Conservation (phyloP, 192 early-diverging fungal genomes). For the Coemansia biformis region DNA sequence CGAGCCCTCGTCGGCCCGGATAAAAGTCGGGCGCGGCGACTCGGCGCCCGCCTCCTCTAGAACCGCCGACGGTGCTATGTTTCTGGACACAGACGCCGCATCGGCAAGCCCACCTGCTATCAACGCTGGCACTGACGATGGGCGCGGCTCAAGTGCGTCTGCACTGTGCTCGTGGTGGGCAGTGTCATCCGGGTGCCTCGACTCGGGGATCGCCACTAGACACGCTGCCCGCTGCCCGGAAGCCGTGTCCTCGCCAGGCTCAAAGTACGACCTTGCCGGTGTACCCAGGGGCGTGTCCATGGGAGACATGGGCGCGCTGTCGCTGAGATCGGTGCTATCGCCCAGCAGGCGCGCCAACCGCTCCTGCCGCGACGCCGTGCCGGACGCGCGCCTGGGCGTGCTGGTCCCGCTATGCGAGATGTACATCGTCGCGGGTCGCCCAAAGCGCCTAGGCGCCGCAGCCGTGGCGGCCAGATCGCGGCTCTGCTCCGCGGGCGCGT, state of each 20-base stretch:
- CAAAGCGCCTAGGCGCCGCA: constrained; percentile 6
- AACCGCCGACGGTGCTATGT: constrained; percentile 5
- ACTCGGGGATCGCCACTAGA: constrained; percentile 15
- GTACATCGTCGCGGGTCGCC: constrained; percentile 43
- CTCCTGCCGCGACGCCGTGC: constrained; percentile 35
- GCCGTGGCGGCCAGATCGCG: neutral
- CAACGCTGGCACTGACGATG: constrained; percentile 6
- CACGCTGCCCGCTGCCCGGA: neutral
- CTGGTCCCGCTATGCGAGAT: constrained; percentile 11
- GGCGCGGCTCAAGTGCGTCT: neutral
- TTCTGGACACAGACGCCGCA: neutral
- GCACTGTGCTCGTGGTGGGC: neutral
- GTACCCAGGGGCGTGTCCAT: constrained; percentile 15
- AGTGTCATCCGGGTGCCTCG: constrained; percentile 8
- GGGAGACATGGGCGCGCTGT: constrained; percentile 35
- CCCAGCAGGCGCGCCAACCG: constrained; percentile 32
- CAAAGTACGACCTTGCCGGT: constrained; percentile 11
- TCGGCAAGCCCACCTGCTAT: neutral
- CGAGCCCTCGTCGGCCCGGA: neutral
- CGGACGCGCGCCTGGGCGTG: constrained; percentile 22
- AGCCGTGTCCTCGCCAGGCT: constrained; percentile 6
- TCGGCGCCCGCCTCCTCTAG: constrained; percentile 7
- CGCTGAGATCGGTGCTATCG: constrained; percentile 27
- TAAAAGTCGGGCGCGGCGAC: no score
- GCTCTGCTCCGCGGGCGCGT: neutral